Evolutionary conservation across 1,284 basidiomycete genomes (phyloP).

Genomic region (Ceratobasidium sp.): DNA sequence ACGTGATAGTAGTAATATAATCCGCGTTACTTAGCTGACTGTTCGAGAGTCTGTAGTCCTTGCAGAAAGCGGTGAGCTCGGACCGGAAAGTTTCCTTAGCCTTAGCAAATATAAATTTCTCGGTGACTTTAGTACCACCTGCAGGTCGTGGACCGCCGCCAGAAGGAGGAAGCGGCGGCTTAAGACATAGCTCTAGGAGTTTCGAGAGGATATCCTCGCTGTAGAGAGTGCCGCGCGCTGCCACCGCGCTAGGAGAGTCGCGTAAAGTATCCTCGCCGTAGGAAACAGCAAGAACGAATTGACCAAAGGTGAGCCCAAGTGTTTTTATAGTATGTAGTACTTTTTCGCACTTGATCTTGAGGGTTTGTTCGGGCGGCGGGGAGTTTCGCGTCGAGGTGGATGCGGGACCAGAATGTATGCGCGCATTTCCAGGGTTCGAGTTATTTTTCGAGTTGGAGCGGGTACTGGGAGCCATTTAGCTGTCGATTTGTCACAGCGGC

Average conservation of each 20-base stretch:
- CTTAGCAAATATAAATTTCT: background rate
- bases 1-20: background rate
- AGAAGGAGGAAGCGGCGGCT: background rate
- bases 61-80: background rate
- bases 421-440: no score
- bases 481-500: no score
- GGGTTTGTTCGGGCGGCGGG: no score
- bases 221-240: background rate
- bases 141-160: background rate
- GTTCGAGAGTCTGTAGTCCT: background rate
- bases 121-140: background rate
- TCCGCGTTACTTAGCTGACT: background rate
- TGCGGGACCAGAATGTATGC: no score
- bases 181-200: background rate
- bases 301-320: background rate
- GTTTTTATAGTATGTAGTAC: no score
- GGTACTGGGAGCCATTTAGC: no score
- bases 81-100: background rate
- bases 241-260: background rate
- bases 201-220: background rate
- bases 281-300: background rate
- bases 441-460: no score
- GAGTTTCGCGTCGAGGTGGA: no score
- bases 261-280: background rate
- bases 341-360: no score